These are phyloP conservation scores for Cladosporium sp. DNA, from an alignment of 2,329 filamentous ascomycete genomes.

Conservation along the genomic window DNA sequence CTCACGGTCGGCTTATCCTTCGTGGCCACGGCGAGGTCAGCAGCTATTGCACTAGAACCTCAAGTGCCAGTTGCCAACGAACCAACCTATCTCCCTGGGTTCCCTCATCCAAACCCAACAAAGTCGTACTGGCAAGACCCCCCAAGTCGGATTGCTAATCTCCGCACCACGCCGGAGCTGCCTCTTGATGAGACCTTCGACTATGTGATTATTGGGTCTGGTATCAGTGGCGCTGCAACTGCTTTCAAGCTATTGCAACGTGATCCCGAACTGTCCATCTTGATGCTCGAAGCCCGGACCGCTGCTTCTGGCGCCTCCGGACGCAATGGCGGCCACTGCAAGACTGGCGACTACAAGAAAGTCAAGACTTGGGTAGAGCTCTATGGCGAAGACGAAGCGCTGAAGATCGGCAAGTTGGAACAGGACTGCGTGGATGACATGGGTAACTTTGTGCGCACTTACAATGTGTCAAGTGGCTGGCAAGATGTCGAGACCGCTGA, in stretches of 20 bases:
- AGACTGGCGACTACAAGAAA: constrained; percentile 41
- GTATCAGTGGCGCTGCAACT: constrained; percentile 18
- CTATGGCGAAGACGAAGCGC: constrained; percentile 48
- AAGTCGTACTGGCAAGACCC: constrained; percentile 41
- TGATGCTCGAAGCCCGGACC: constrained; percentile 19
- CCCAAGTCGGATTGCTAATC: constrained; percentile 34
- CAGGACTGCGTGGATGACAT: constrained; percentile 49
- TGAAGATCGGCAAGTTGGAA: constrained; percentile 39
- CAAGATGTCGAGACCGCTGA: constrained; percentile 53
- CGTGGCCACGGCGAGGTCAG: not conserved
- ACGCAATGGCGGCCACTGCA: constrained; percentile 18
- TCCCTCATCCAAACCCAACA: constrained; percentile 32
- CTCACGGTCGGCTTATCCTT: not conserved
- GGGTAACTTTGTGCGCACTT: constrained; percentile 48
- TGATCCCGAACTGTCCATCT: constrained; percentile 10
- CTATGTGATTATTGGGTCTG: constrained; percentile 25
- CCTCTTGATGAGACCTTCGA: constrained; percentile 26
- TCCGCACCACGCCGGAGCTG: constrained; percentile 22
- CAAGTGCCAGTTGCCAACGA: not conserved
- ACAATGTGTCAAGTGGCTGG: constrained; percentile 50
- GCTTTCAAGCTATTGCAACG: constrained; percentile 17
- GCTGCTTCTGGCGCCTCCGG: constrained; percentile 18
- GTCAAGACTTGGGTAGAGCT: constrained; percentile 46
- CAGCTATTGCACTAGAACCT: not conserved
- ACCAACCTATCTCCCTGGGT: constrained; percentile 15